phyloP scores from a whole-genome alignment of 2,329 filamentous ascomycete species.

The Diaporthe citrichinensis region DNA sequence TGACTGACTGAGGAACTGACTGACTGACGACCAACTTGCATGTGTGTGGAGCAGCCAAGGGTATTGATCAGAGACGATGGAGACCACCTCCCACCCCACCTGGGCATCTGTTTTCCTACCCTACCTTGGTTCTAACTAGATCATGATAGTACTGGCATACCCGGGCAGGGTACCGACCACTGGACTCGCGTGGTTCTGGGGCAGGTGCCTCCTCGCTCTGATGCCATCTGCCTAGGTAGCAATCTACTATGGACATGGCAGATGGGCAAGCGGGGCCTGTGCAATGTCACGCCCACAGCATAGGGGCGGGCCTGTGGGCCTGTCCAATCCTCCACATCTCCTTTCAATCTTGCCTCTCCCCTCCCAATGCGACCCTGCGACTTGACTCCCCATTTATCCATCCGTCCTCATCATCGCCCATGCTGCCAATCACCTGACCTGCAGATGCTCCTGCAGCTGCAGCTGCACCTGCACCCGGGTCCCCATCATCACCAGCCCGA shows the following conservation, averaged over 20 bases:
- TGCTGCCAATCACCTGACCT: slow-evolving; percentile 25
- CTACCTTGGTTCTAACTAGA: background rate
- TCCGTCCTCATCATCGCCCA: slow-evolving; percentile 12
- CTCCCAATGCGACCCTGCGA: slow-evolving; percentile 28
- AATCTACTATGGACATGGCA: slow-evolving; percentile 25
- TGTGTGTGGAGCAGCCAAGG: slow-evolving; percentile 13
- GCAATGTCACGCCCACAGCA: slow-evolving; percentile 13
- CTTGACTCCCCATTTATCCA: slow-evolving; percentile 18
- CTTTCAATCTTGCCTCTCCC: slow-evolving; percentile 33
- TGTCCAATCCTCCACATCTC: slow-evolving; percentile 29
- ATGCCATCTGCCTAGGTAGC: slow-evolving; percentile 21
- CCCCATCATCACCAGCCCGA: background rate
- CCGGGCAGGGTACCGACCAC: background rate
- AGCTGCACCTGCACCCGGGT: background rate
- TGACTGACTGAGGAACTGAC: background rate
- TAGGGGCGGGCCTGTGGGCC: slow-evolving; percentile 22
- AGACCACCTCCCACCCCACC: slow-evolving; percentile 19
- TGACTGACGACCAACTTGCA: slow-evolving; percentile 20
- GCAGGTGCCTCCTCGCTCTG: slow-evolving; percentile 10
- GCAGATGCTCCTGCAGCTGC: background rate
- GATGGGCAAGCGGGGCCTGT: slow-evolving; percentile 13
- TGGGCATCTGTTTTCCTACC: background rate
- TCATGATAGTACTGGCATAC: background rate
- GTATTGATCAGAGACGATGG: slow-evolving; percentile 27
- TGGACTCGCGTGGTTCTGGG: background rate